A percentile compares a stretch with the other conserved stretches of the same genome.
phyloP scores from a whole-genome alignment of 331 rosid genomes.

The Arachis monticola region DNA sequence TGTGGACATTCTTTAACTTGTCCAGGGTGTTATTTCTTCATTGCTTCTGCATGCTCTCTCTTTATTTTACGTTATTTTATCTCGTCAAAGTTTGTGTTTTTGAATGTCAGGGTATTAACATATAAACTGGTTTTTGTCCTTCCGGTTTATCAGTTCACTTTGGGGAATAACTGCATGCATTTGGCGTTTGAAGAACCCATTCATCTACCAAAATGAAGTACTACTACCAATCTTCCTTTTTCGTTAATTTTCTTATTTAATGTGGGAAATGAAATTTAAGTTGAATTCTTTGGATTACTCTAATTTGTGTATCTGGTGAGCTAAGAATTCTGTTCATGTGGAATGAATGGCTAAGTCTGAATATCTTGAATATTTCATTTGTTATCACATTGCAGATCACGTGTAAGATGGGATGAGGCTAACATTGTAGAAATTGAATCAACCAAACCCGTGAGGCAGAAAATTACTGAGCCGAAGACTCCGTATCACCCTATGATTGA shows the following conservation, averaged over 20 bases:
- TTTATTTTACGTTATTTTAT: background rate
- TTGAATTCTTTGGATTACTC: background rate
- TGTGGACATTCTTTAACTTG: conserved; percentile 17
- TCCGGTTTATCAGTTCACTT: conserved; percentile 45
- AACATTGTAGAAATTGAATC: conserved; percentile 90
- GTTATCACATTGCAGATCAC: conserved; percentile 51
- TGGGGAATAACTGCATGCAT: conserved; percentile 43
- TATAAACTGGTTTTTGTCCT: conserved; percentile 28
- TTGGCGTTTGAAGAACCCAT: conserved; percentile 41
- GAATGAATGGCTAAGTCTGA: conserved; percentile 13
- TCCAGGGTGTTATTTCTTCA: conserved; percentile 3
- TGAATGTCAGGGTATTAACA: conserved; percentile 39
- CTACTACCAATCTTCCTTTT: conserved; percentile 29
- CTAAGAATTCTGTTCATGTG: conserved; percentile 23
- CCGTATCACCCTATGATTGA: conserved; percentile 95
- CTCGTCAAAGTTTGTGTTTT: background rate
- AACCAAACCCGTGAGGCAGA: conserved; percentile 91
- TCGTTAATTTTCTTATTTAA: conserved; percentile 17
- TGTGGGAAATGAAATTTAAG: conserved; percentile 7
- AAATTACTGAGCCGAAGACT: conserved; percentile 98
- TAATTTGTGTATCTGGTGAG: conserved; percentile 10
- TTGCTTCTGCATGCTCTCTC: conserved; percentile 29
- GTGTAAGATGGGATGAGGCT: conserved; percentile 86
- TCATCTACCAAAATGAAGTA: conserved; percentile 72
- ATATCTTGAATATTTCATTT: conserved; percentile 35